Evolutionary conservation across 2,329 filamentous ascomycete genomes (phyloP), one percentile per base, ranked within the genome.

Genomic region (Trichoderma breve): DNA sequence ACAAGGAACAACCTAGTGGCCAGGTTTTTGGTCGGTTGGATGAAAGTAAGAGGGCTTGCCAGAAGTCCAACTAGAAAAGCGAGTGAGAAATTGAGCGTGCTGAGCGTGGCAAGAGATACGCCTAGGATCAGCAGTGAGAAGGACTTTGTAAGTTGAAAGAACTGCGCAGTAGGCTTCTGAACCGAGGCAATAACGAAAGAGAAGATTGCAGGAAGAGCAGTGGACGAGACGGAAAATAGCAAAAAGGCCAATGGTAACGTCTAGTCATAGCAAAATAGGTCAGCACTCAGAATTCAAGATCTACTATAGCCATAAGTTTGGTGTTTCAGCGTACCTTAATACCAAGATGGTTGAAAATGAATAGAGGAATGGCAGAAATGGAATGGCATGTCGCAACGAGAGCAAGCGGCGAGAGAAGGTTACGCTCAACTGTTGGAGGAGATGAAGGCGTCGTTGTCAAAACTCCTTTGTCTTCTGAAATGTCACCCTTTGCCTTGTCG

Each of bases 61-160:
- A 95, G 84, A 2, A 98, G 84, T 47, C 96, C 96, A 65, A 98
- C 86, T 47, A 97, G 85, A 79, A 98, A 91, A 62, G 94, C 91
- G 15, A 98, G 90, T 3, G 92, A 94, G 85, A 99, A 99, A 83
- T 99, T 99, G 66, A 99, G 88, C 0, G 95, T 99, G 3, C 96
- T 95, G 14, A 99, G 91, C 1, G 95, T 92, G 14, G 95, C 95
- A 74, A 99, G 90, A 77, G 94, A 95, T 85, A 98, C 93, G 77
- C 96, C 96, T 0, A 98, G 88, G 11, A 97, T 86, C 14, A 99
- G 89, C n/a, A 98, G 89, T 6, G 94, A 97, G 84, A 98, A 94
- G 72, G 92, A 96, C 80, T 97, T 95, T 74, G 94, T 90, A 66
- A 98, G 88, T 62, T 90, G 88, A 77, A 92, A 90, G 78, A 95